Evolutionary conservation across 345 rosid genomes (phyloP).

Genomic region (Toxicodendron radicans): DNA sequence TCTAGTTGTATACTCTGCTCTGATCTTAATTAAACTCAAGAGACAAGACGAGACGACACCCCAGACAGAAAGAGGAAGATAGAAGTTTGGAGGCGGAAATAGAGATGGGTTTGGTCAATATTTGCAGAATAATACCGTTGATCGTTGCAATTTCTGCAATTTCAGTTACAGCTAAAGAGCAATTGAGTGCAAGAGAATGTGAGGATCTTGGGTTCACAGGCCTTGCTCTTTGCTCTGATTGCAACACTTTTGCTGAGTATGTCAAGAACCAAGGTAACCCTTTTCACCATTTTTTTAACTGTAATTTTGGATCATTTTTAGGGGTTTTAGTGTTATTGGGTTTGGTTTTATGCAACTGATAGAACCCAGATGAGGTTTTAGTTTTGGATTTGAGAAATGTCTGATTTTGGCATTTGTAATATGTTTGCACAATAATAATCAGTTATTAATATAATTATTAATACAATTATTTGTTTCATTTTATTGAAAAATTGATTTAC

Average conservation of each 20-base stretch:
- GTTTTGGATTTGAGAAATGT: background rate
- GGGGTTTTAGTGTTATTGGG: slow-evolving; percentile 2
- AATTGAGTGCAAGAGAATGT: slow-evolving; percentile 67
- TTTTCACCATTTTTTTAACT: slow-evolving; percentile 5
- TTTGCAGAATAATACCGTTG: background rate
- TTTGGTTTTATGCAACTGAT: background rate
- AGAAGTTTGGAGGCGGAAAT: background rate
- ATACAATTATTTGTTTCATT: too few species aligned
- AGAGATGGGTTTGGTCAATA: slow-evolving; percentile 18
- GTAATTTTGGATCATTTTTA: background rate
- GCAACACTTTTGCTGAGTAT: slow-evolving; percentile 78
- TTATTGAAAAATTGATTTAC: too few species aligned
- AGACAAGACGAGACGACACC: background rate
- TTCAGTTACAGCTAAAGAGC: slow-evolving; percentile 47
- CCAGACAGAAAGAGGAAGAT: background rate
- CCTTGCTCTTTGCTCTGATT: slow-evolving; percentile 96
- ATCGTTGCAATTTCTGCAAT: background rate
- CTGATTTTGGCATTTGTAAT: too few species aligned
- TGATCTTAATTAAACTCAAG: background rate
- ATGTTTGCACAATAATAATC: too few species aligned
- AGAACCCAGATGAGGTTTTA: background rate
- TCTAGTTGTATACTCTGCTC: background rate
- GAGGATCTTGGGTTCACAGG: slow-evolving; percentile 95
- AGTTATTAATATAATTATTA: too few species aligned
- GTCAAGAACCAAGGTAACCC: slow-evolving; percentile 82